These are phyloP conservation scores for Eimeria praecox DNA, from an alignment of 169 alveolate species.

Conservation along the genomic window DNA sequence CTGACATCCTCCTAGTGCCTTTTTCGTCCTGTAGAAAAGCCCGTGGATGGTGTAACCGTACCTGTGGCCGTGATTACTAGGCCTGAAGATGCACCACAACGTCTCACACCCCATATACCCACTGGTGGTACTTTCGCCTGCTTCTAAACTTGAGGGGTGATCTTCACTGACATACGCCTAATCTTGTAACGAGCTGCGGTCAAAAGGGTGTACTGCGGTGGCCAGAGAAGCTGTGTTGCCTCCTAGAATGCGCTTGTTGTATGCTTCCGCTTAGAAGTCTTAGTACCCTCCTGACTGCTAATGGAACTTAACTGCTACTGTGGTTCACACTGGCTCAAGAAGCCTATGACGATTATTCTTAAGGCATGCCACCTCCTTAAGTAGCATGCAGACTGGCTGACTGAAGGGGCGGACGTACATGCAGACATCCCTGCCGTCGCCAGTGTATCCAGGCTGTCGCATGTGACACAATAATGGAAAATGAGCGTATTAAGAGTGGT, in stretches of 20 bases:
- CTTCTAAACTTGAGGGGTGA: background rate
- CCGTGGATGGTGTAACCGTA: background rate
- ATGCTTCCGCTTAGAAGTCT: background rate
- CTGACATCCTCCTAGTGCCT: background rate
- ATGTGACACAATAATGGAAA: slow-evolving; percentile 5
- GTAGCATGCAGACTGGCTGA: background rate
- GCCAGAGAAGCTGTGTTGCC: background rate
- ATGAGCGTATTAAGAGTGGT: background rate
- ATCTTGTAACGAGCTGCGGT: background rate
- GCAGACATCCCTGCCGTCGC: slow-evolving; percentile 77
- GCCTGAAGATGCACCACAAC: slow-evolving; percentile 50
- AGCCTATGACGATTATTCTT: background rate
- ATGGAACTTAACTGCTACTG: too few species aligned
- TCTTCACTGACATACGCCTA: background rate
- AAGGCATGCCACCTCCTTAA: background rate
- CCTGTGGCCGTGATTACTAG: slow-evolving; percentile 21
- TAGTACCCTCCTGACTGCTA: background rate
- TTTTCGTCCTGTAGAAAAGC: background rate
- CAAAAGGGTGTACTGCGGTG: background rate
- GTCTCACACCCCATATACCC: background rate
- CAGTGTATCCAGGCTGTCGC: slow-evolving; percentile 73
- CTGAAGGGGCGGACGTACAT: slow-evolving; percentile 33
- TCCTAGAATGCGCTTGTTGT: background rate
- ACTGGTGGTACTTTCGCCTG: background rate
- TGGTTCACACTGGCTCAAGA: background rate